Percentiles rank a stretch among this genome's conserved stretches.
phyloP scores from a whole-genome alignment of 2,329 filamentous ascomycete genomes.

The Phialophora tarda region DNA sequence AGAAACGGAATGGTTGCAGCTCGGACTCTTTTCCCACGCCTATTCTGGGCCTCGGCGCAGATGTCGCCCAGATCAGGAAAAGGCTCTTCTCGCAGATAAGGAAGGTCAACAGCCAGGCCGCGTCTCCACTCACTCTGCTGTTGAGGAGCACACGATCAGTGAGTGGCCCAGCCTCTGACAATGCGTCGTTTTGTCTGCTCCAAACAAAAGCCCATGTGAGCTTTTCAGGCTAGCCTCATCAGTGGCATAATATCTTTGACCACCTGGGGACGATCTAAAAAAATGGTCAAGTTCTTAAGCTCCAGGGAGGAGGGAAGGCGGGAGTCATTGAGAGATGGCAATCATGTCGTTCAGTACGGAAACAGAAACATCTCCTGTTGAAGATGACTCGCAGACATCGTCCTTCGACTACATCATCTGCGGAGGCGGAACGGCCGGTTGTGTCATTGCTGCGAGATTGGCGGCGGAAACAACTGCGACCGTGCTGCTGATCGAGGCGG shows the following conservation, averaged over 20 bases:
- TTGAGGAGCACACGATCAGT: too few relatives aligned
- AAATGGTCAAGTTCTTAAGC: too few relatives aligned
- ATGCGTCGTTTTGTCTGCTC: too few relatives aligned
- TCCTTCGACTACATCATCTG: constrained; percentile 26
- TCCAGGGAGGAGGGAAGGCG: too few relatives aligned
- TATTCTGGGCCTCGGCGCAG: neutral
- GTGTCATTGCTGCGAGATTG: constrained; percentile 18
- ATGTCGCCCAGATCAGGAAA: neutral
- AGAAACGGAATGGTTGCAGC: neutral
- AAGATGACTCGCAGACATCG: neutral
- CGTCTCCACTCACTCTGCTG: neutral
- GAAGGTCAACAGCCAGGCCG: neutral
- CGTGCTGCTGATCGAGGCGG: constrained; percentile 20
- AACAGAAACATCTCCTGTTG: neutral
- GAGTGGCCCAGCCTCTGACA: too few relatives aligned
- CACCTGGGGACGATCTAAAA: too few relatives aligned
- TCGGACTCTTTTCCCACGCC: neutral
- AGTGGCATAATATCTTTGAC: too few relatives aligned
- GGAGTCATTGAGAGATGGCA: neutral
- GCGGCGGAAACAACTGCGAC: constrained; percentile 5
- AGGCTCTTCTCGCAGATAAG: neutral
- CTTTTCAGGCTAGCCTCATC: too few relatives aligned
- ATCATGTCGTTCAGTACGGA: neutral
- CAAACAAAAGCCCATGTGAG: too few relatives aligned
- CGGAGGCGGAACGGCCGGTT: constrained; percentile 27